Evolutionary conservation across 148 eudicot species (phyloP), one percentile per base, ranked within the genome.

Genomic region (Silene latifolia): DNA sequence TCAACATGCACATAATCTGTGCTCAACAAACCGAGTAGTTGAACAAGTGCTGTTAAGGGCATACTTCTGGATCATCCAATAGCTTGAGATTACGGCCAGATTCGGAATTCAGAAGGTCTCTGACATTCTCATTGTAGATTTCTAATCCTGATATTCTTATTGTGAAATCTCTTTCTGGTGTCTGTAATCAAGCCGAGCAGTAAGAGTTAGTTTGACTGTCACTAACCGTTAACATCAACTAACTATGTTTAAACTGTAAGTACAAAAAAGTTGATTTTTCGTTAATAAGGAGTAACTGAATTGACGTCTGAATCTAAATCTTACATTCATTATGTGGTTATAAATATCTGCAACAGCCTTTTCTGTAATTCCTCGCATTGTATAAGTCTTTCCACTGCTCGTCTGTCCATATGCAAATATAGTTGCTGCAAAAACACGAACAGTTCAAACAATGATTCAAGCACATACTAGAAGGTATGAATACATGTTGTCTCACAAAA

Each of bases 351-450:
- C 70, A 20, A 90, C 90, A 59, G 93, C 95, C 76, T 93, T 88
- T 74, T 95, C 97, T 13, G 97, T 92, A 18, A 95, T 89, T 81
- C 98, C 98, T 80, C 92, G 78, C 98, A 95, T 94, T 51, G 98
- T 94, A 61, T 80, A 95, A 8, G 98, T 94, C 82, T 94, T 94
- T 20, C 98, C 98, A 73, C 98, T 95, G 84, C 98, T 95, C 64
- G 98, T 95, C 81, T 95, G 98, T 17, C 98, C 98, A 72, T 95
- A 95, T 10, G 98, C 98, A 85, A 95, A 95, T 71, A 95, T 87
- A 70, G 96, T 92, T 56, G 97, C 97, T 92, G 93, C 78, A 79
- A 62, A 58, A 58, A 84, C 59, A 42, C 4, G 19, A 35, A 58
- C 42, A 76, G 53, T 24, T 71, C 66, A 72, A 42, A 63, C 3